Conservation (phyloP, 2,329 filamentous ascomycete species). For the Lasiodiplodia gonubiensis region DNA sequence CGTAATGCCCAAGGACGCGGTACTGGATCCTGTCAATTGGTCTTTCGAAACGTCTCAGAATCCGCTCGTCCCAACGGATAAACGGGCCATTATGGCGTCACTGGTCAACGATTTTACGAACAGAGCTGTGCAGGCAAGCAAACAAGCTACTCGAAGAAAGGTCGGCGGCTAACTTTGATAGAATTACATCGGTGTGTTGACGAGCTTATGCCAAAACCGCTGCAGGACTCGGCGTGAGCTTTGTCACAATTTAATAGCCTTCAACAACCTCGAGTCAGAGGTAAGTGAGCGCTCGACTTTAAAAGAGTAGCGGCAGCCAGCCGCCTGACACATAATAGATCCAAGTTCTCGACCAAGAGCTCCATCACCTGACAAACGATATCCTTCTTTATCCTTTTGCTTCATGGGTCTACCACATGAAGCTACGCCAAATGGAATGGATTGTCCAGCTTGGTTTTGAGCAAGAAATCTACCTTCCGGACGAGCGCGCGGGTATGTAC, state of each 20-base stretch:
- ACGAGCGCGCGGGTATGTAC: slow-evolving; percentile 89
- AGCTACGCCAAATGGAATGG: slow-evolving; percentile 85
- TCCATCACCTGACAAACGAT: slow-evolving; percentile 66
- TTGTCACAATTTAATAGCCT: slow-evolving; percentile 80
- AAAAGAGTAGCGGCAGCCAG: background rate
- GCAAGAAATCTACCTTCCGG: slow-evolving; percentile 82
- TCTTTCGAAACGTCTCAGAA: slow-evolving; percentile 65
- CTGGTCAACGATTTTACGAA: slow-evolving; percentile 73
- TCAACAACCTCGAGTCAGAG: slow-evolving; percentile 83
- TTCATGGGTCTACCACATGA: slow-evolving; percentile 89
- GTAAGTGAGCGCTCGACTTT: slow-evolving; percentile 48
- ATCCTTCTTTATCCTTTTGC: slow-evolving; percentile 74
- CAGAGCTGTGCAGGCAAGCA: slow-evolving; percentile 54
- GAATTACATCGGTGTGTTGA: slow-evolving; percentile 82
- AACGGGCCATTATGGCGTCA: slow-evolving; percentile 73
- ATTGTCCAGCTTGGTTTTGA: slow-evolving; percentile 94
- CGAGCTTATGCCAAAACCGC: slow-evolving; percentile 86
- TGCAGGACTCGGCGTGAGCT: slow-evolving; percentile 89
- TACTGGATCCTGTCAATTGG: slow-evolving; percentile 77
- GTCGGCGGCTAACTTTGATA: slow-evolving; percentile 57
- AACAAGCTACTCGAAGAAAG: background rate
- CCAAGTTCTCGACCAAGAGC: slow-evolving; percentile 73
- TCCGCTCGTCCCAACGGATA: slow-evolving; percentile 65
- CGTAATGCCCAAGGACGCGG: slow-evolving; percentile 71
- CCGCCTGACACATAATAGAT: slow-evolving; percentile 41